Conservation (phyloP, 495 filamentous ascomycete species). For the Daldinia grandis region DNA sequence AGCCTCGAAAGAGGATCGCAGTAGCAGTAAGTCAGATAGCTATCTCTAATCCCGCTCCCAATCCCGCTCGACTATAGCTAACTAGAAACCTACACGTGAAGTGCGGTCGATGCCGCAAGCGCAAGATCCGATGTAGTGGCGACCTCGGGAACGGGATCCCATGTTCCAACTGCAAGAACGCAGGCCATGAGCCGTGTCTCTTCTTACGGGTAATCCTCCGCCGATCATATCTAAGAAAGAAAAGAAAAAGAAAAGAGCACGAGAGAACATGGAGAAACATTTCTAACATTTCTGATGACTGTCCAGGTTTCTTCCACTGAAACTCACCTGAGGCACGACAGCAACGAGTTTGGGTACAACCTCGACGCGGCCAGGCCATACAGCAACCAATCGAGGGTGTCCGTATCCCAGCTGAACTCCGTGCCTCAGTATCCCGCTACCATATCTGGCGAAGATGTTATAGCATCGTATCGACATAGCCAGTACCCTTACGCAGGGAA, state of each 20-base stretch:
- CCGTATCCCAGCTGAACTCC: constrained; percentile 34
- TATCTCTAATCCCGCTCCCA: background rate
- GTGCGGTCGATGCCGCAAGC: constrained; percentile 90
- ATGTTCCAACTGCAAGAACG: constrained; percentile 82
- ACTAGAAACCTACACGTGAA: constrained; percentile 48
- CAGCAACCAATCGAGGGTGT: constrained; percentile 46
- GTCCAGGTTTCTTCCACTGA: constrained; percentile 59
- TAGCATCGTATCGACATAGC: constrained; percentile 45
- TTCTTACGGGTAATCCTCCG: constrained; percentile 75
- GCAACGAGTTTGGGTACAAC: constrained; percentile 50
- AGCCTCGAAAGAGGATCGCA: constrained; percentile 67
- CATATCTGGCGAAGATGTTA: constrained; percentile 40
- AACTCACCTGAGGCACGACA: constrained; percentile 52
- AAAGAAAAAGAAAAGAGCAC: background rate
- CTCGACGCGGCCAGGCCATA: constrained; percentile 51
- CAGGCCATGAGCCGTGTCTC: constrained; percentile 74
- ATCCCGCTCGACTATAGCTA: constrained; percentile 5
- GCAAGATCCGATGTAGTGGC: constrained; percentile 96
- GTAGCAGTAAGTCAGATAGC: constrained; percentile 67
- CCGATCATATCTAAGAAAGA: constrained; percentile 15
- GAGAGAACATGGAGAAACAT: constrained; percentile 15
- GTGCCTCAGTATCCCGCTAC: constrained; percentile 43
- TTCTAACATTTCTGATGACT: constrained; percentile 29
- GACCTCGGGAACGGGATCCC: constrained; percentile 77
- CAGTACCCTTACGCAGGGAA: constrained; percentile 48